Evolutionary conservation across 768 basidiomycete genomes (phyloP).

Genomic region (Pisolithus tinctorius): DNA sequence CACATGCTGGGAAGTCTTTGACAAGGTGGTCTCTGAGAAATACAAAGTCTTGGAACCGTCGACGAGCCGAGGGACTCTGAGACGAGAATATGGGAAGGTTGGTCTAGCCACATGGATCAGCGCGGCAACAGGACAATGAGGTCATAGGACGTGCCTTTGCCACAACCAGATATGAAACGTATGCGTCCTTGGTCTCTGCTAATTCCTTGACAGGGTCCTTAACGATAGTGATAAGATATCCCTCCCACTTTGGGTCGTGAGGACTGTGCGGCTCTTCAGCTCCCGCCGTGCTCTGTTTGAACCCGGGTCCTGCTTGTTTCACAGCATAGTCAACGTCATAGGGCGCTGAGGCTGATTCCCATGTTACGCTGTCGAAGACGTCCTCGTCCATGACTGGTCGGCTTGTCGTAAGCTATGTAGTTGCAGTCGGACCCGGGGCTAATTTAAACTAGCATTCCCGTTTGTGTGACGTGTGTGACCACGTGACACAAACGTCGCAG

Average conservation of each 20-base stretch:
- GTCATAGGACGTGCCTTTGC: slow-evolving; percentile 57
- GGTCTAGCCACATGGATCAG: slow-evolving; percentile 48
- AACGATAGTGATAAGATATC: slow-evolving; percentile 74
- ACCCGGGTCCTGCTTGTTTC: slow-evolving; percentile 58
- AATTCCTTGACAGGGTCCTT: slow-evolving; percentile 94
- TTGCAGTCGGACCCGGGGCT: not conserved
- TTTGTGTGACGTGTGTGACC: slow-evolving; percentile 7
- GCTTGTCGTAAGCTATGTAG: not conserved
- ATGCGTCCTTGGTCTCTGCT: slow-evolving; percentile 94
- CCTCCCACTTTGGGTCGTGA: slow-evolving; percentile 87
- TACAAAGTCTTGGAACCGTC: slow-evolving; percentile 96
- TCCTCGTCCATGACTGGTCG: slow-evolving; percentile 67
- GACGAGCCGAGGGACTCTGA: slow-evolving; percentile 64
- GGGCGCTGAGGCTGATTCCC: slow-evolving; percentile 69
- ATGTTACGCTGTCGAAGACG: slow-evolving; percentile 87
- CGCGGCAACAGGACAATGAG: not conserved
- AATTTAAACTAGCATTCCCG: not conserved
- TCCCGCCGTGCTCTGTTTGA: slow-evolving; percentile 73
- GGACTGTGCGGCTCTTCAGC: slow-evolving; percentile 58
- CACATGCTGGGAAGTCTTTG: slow-evolving; percentile 92
- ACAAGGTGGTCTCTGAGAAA: slow-evolving; percentile 85
- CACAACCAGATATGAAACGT: slow-evolving; percentile 88
- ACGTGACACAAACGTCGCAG: slow-evolving; percentile 19
- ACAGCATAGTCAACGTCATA: slow-evolving; percentile 39
- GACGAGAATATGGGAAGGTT: slow-evolving; percentile 83